Evolutionary conservation across 2,329 filamentous ascomycete species (phyloP), one percentile per base, ranked within the genome.

Genomic region (Cladosporium oxysporum): DNA sequence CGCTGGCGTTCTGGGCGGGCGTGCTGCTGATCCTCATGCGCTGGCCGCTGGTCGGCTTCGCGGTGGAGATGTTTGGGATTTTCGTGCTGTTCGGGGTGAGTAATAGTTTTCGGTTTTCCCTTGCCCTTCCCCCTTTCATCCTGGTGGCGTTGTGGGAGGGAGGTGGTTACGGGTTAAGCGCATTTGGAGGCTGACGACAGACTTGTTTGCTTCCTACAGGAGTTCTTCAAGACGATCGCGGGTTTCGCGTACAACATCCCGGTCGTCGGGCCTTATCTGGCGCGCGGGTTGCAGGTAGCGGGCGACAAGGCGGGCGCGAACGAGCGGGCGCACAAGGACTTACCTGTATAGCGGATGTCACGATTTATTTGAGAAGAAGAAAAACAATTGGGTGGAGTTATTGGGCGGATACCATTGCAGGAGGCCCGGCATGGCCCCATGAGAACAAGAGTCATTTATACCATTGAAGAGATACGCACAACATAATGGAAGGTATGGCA

Each of bases 11-110:
- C 81, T 89, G 91, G 73, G 82, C 83, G 3, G 95, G 95, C 16
- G 90, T 99, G 47, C 74, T 88, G 11, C 85, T 99, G 21, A 99
- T 99, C 72, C 83, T 99, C 47, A 78, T 97, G 74, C 87, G 91
- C 68, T 99, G 95, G 93, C 91, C 95, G 0, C 85, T 99, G 64
- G 86, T 95, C 69, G 95, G 95, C 31, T 99, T 99, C 80, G 74
- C 90, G 66, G 86, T 98, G 72, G 95, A 99, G 80, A 80, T 94
- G 3, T 98, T 98, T 80, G 95, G 95, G 33, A 94, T 99, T 71
- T 86, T 96, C 71, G 87, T 97, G 61, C 82, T 99, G 41, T 99
- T 99, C 80, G 95, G 95, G 41, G 79, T 71, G 58, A 61, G 68
- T 69, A 3, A 1, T 1, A 8, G 31, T 11, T 11, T 31, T 33